Base-by-base conservation (phyloP, 83 land plant genomes). In the Picea mariana region DNA sequence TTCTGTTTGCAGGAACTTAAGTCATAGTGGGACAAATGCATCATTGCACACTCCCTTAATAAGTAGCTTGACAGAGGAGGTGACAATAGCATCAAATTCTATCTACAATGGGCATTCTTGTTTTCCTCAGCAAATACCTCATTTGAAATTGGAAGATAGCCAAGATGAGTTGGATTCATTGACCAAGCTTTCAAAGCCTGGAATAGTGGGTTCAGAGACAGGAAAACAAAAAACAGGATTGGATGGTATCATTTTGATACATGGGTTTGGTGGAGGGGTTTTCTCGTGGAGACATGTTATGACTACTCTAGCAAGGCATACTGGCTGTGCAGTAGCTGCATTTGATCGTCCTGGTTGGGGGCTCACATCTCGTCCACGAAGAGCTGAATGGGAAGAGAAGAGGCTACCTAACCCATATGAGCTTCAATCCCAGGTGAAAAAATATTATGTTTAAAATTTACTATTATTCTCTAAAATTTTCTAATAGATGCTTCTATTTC, bases 291-390 rank as follows among this genome's bases (percentile, higher is more conserved):
- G 90, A 58, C 88, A 88, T 77, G 79, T 88, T 58, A 88, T 88
- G 89, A 64, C 67, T 58, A 31, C 85, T 40, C 67, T 88, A 6
- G 90, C 90, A 20, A 86, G 83, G 55, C 80, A 80, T 62, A 84
- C 82, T 11, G 81, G 85, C 15, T 86, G 80, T 21, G 42, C 75
- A 31, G 90, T 88, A 9, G 88, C 67, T 65, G 90, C 89, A 55
- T 88, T 88, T 77, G 90, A 88, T 83, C 85, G 90, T 24, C 90
- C 90, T 9, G 90, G 90, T 6, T 88, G 88, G 88, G 90, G 90
- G 24, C 69, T 88, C 7, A 86, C 90, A 16, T 83, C 89, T 13
- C 85, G 90, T n/a, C 90, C 90, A n/a, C 63, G 27, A 38, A 88
- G 90, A 77, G 60, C 72, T 58, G 90, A 88, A 79, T 88, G 90